A percentile compares a stretch with the other conserved stretches of the same genome.
These are phyloP conservation scores for Dipteronia sinensis DNA, from an alignment of 345 rosid species.

Conservation along the genomic window DNA sequence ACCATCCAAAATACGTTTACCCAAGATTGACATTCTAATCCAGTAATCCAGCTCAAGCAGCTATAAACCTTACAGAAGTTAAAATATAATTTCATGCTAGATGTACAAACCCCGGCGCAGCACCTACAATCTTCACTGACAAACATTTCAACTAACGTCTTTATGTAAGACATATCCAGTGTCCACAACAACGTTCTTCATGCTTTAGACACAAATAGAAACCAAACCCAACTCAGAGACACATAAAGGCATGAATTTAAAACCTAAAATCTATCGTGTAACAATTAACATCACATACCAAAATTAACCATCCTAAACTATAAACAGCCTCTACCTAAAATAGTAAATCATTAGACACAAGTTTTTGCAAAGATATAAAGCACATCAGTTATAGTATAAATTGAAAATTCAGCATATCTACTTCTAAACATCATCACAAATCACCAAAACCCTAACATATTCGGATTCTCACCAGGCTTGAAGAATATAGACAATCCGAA, in stretches of 20 bases:
- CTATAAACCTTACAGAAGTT: background rate
- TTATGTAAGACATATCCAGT: background rate
- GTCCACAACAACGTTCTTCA: background rate
- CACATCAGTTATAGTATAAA: background rate
- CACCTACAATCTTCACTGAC: background rate
- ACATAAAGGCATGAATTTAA: background rate
- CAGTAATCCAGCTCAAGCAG: background rate
- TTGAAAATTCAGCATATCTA: background rate
- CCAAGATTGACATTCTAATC: background rate
- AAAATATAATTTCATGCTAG: background rate
- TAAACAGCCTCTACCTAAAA: background rate
- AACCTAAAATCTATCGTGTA: background rate
- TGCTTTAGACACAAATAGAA: background rate
- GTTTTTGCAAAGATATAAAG: background rate
- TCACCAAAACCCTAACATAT: background rate
- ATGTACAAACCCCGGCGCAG: background rate
- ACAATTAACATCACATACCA: background rate
- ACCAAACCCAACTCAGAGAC: conserved; percentile 6
- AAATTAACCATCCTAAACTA: background rate
- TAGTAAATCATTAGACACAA: background rate
- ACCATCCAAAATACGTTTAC: background rate
- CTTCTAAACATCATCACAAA: background rate
- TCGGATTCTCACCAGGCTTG: conserved; percentile 73
- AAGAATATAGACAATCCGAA: conserved; percentile 98
- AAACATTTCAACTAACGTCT: background rate